Base-by-base conservation (phyloP, 306 rosid species). In the Vachellia pachyceras region DNA sequence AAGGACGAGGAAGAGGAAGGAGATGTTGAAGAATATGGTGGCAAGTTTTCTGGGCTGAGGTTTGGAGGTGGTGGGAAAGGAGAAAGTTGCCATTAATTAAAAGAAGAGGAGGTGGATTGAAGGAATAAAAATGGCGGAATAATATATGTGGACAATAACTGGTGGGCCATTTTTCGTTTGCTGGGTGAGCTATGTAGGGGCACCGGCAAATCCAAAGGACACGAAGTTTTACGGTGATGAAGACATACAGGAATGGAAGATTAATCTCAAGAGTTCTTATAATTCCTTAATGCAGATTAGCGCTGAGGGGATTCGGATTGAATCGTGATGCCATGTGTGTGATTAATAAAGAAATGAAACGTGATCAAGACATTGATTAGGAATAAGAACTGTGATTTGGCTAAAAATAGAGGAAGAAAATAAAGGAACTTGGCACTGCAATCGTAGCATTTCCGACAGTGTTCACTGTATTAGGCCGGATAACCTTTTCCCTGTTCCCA, bases 1-100 rank as follows among this genome's bases (percentile, higher is more conserved):
- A 44, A 68, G 57, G 20, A 89, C 60, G 77, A 91, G 83, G 39
- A 80, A 57, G 63, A 89, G 70, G 79, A 84, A 89, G 76, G 85
- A 82, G 45, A 82, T 36, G 88, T 91, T 91, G 67, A 87, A 65
- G 70, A 89, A 18, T 69, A 76, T 33, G 57, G 20, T 6, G 45
- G 20, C 9, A 64, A 84, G 54, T 74, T 80, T 89, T 86, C 40
- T 84, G 68, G 61, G 44, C 12, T 12, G 82, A 73, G 75, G 46
- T 20, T 37, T 79, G 55, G 20, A 18, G 3, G n/a, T 57, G 41
- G 1, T 18, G 55, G 81, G 79, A 57, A 66, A 18, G 68, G 40
- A 79, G 78, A 44, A 22, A 44, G 10, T 3, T 82, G 87, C 90
- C 90, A 87, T 87, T 66, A 44, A 85, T 87, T 66, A 69, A 20